Evolutionary conservation across 1,139 yeast genomes (phyloP), one percentile per base, ranked within the genome.

Genomic region (Zhuliangozyma parablackwelliae): DNA sequence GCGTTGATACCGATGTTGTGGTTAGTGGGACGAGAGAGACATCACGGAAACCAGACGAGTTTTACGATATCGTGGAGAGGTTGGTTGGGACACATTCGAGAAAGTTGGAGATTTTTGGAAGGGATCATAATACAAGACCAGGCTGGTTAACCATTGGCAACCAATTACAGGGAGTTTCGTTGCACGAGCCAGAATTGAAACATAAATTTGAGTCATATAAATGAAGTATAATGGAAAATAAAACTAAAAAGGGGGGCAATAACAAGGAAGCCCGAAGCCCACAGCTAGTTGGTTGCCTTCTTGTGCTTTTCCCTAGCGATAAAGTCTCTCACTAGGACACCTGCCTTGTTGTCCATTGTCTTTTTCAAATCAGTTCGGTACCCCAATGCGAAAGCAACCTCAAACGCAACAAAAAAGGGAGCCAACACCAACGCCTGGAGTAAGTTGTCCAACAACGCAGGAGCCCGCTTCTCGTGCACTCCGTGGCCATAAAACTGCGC

Each of bases 91-190:
- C 66, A 6, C 75, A 79, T 45, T 75, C 90, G 2, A 67, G 95
- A 26, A 90, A 90, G 52, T 65, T 90, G 30, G 97, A 90, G 55
- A 76, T 90, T 2, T 90, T 89, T 60, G 97, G 97, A 4, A 72
- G 96, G 40, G 82, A 80, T 43, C 94, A 87, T 52, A 90, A 90
- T 51, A 69, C 83, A 1, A 72, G 97, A 31, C 84, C 88, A 0
- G 96, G 97, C 0, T 90, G 97, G 97, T 61, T 89, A 38, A 86
- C 96, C 0, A 77, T 89, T 39, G 97, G 97, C 0, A 84, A 86
- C 53, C 95, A 88, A 57, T 58, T 89, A 33, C 72, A 72, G 11
- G 87, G 86, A 0, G 71, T 76, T 2, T 62, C 70, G 20, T 63
- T 86, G 12, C 59, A 66, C 38, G 95, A 85, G 51, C 64, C 70